A percentile compares a stretch with the other conserved stretches of the same genome.
These are phyloP conservation scores for Beauveria bassiana DNA, from an alignment of 2,329 filamentous ascomycete species.

Conservation along the genomic window DNA sequence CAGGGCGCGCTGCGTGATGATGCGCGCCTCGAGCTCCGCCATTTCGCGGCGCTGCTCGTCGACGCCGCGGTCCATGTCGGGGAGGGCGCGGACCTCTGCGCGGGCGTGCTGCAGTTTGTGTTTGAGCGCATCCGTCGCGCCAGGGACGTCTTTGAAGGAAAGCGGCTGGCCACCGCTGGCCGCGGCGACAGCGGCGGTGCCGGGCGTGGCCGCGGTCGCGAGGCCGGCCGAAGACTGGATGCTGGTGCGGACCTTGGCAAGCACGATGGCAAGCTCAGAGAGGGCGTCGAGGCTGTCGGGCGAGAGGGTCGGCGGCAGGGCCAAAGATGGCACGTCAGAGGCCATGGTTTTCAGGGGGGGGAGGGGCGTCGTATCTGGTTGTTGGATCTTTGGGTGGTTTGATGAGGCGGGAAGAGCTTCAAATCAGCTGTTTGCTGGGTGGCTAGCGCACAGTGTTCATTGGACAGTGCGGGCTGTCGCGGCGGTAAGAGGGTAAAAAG, in stretches of 20 bases:
- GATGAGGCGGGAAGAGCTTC: neutral
- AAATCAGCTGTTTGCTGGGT: neutral
- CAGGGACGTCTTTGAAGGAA: slow-evolving; percentile 65
- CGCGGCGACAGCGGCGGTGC: slow-evolving; percentile 16
- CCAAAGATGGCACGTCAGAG: slow-evolving; percentile 36
- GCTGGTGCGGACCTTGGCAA: slow-evolving; percentile 60
- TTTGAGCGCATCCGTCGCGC: slow-evolving; percentile 70
- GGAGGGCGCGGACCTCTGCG: slow-evolving; percentile 54
- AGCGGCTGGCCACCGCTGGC: slow-evolving; percentile 30
- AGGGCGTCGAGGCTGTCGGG: slow-evolving; percentile 81
- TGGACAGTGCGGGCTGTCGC: neutral
- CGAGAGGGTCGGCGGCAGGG: slow-evolving; percentile 57
- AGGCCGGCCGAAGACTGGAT: slow-evolving; percentile 33
- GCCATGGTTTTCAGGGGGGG: slow-evolving; percentile 14
- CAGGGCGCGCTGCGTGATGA: slow-evolving; percentile 53
- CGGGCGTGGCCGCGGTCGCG: slow-evolving; percentile 30
- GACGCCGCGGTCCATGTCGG: slow-evolving; percentile 60
- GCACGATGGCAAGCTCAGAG: slow-evolving; percentile 70
- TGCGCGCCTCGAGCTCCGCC: slow-evolving; percentile 53
- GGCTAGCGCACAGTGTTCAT: neutral
- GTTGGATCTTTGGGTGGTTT: neutral
- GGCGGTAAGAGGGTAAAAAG: too few relatives aligned
- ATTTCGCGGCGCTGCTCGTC: slow-evolving; percentile 69
- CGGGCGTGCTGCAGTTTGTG: slow-evolving; percentile 77
- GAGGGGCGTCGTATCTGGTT: neutral